phyloP scores from a whole-genome alignment of 2,329 filamentous ascomycete genomes.

The Claviceps citrina region DNA sequence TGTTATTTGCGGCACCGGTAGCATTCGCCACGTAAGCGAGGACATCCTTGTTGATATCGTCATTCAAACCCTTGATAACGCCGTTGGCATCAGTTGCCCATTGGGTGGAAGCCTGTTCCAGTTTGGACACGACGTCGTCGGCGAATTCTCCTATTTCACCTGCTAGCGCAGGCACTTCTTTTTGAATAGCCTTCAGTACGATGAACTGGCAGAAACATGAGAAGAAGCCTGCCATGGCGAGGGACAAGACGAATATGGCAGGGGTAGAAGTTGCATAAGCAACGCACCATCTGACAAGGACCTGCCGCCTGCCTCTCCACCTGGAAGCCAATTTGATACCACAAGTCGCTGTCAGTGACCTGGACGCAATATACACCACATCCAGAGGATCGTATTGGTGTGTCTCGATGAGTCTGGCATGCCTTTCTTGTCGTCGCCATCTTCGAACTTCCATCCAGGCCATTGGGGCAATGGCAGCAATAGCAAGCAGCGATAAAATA shows the following conservation, averaged over 20 bases:
- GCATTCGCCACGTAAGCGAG: constrained; percentile 78
- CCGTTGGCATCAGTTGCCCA: constrained; percentile 68
- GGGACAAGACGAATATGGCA: constrained; percentile 71
- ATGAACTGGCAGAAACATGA: constrained; percentile 71
- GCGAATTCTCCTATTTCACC: constrained; percentile 65
- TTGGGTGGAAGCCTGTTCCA: constrained; percentile 55
- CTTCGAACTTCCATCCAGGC: constrained; percentile 64
- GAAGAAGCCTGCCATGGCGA: constrained; percentile 69
- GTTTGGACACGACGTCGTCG: constrained; percentile 55
- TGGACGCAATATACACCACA: constrained; percentile 71
- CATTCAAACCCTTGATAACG: constrained; percentile 54
- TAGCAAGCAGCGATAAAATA: constrained; percentile 55
- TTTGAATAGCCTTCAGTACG: constrained; percentile 56
- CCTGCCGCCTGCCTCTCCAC: constrained; percentile 50
- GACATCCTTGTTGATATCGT: constrained; percentile 68
- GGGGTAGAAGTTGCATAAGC: constrained; percentile 76
- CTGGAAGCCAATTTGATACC: constrained; percentile 56
- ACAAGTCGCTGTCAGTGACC: constrained; percentile 56
- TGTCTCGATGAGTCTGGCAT: constrained; percentile 48
- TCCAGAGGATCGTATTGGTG: constrained; percentile 68
- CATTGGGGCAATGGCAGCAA: constrained; percentile 64
- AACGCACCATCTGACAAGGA: constrained; percentile 66
- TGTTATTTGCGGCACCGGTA: constrained; percentile 69
- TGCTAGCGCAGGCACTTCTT: constrained; percentile 61
- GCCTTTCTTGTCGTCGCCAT: constrained; percentile 58